Conservation (phyloP, 768 basidiomycete genomes). For the Lactarius akahatsu region DNA sequence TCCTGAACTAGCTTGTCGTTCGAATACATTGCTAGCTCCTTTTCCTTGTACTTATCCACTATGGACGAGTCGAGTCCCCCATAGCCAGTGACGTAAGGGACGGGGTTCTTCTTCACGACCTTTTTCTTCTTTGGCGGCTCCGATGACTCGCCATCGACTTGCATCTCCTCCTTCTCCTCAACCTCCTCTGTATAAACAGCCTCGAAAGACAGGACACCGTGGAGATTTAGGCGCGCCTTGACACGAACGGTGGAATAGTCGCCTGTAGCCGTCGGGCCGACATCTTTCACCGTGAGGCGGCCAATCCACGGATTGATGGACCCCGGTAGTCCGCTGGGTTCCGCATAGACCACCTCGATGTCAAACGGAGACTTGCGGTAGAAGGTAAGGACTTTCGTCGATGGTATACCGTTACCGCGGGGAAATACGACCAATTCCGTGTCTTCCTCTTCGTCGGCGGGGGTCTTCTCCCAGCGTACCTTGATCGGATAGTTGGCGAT, state of each 20-base stretch:
- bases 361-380: constrained; percentile 87
- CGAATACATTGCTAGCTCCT: constrained; percentile 85
- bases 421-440: constrained; percentile 92
- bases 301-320: constrained; percentile 83
- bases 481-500: constrained; percentile 87
- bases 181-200: constrained; percentile 79
- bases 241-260: constrained; percentile 85
- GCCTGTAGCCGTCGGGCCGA: constrained; percentile 66
- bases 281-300: constrained; percentile 76
- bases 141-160: constrained; percentile 48
- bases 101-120: constrained; percentile 77
- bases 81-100: constrained; percentile 67
- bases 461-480: constrained; percentile 77
- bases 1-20: constrained; percentile 96
- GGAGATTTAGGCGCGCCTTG: constrained; percentile 82
- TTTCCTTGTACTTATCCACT: constrained; percentile 69
- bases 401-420: constrained; percentile 79
- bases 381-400: constrained; percentile 94
- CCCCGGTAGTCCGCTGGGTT: constrained; percentile 70
- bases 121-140: constrained; percentile 80
- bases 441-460: constrained; percentile 81
- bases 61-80: constrained; percentile 61
- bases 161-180: constrained; percentile 76
- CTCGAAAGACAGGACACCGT: constrained; percentile 88
- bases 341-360: constrained; percentile 81